A percentile compares a stretch with the other conserved stretches of the same genome.
These are phyloP conservation scores for Sporothrix pseudoabietina DNA, from an alignment of 2,329 filamentous ascomycete genomes.

Conservation along the genomic window DNA sequence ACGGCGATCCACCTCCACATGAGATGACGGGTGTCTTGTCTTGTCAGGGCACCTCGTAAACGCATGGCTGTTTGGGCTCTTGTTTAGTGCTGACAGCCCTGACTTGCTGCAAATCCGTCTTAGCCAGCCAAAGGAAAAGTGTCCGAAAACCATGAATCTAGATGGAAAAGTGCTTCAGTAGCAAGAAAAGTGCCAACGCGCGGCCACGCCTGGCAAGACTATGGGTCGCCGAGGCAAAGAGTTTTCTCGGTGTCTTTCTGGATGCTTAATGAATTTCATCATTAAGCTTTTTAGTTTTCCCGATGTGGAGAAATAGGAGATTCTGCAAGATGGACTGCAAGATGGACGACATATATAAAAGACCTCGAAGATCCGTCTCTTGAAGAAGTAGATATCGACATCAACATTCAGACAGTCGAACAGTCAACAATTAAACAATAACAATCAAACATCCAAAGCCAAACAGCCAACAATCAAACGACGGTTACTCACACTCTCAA, in stretches of 20 bases:
- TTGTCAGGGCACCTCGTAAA: not conserved
- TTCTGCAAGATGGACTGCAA: not conserved
- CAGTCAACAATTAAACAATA: no score
- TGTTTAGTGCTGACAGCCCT: not conserved
- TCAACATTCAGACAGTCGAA: not conserved
- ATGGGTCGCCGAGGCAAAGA: conserved; percentile 2
- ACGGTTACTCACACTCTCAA: not conserved
- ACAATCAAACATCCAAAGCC: not conserved
- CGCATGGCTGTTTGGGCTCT: not conserved
- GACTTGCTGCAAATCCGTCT: not conserved
- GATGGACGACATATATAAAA: conserved; percentile 4
- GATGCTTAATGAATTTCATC: not conserved
- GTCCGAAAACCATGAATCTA: not conserved
- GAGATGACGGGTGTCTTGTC: not conserved
- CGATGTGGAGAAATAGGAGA: not conserved
- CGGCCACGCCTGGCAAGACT: not conserved
- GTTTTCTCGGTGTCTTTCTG: not conserved
- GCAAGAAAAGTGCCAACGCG: not conserved
- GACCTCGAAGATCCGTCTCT: conserved; percentile 2
- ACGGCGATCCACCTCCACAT: not conserved
- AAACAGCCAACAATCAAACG: not conserved
- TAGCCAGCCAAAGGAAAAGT: no score
- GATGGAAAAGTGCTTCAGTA: not conserved
- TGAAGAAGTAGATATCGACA: not conserved
- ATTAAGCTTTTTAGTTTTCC: not conserved